phyloP scores from a whole-genome alignment of 106 monocot genomes.

The Dioscorea dumetorum region DNA sequence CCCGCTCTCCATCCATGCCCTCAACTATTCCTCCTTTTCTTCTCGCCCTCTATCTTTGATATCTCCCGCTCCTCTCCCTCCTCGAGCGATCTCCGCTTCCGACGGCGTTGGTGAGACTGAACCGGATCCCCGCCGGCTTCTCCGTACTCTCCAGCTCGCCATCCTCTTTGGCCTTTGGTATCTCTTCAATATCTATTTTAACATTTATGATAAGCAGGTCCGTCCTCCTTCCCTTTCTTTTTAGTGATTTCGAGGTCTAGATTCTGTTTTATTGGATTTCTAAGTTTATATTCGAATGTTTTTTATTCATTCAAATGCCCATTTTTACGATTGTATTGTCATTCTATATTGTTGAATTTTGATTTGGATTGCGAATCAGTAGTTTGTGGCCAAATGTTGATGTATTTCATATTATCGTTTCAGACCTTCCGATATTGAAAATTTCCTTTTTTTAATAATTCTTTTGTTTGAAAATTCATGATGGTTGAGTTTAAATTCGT shows the following conservation, averaged over 20 bases:
- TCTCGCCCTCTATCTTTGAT: not conserved
- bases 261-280: not conserved
- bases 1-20: not conserved
- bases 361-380: not conserved
- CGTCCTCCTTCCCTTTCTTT: not conserved
- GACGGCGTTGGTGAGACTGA: not conserved
- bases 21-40: not conserved
- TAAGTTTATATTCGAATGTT: not conserved
- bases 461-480: no score
- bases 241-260: not conserved
- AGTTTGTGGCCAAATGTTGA: not conserved
- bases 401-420: not conserved
- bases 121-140: not conserved
- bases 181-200: conserved; percentile 41
- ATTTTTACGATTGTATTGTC: not conserved
- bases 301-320: no score
- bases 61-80: not conserved
- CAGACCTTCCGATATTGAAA: not conserved
- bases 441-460: no score
- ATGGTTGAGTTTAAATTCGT: no score
- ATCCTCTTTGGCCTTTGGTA: conserved; percentile 24
- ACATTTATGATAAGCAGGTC: conserved; percentile 37
- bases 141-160: conserved; percentile 12
- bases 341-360: not conserved
- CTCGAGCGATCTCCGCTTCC: not conserved